Conservation (phyloP, 2,329 filamentous ascomycete genomes). For the Aspergillus unguis region DNA sequence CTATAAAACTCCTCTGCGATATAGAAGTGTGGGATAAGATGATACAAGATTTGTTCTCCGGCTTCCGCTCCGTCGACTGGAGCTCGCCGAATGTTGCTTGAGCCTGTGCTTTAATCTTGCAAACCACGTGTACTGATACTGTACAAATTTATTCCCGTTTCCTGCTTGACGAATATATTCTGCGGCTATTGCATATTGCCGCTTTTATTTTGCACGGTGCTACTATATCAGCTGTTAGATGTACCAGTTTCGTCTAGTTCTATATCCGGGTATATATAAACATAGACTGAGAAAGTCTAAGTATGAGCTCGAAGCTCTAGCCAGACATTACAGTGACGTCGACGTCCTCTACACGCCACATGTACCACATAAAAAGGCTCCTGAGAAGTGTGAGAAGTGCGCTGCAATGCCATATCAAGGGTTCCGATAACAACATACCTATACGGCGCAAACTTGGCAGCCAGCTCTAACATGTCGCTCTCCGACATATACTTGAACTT, state of each 20-base stretch:
- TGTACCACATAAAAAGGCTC: slow-evolving; percentile 96
- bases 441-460: slow-evolving; percentile 79
- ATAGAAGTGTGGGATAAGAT: slow-evolving; percentile 21
- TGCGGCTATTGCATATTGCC: not conserved
- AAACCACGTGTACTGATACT: slow-evolving; percentile 39
- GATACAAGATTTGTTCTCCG: slow-evolving; percentile 22
- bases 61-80: slow-evolving; percentile 19
- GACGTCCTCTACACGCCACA: slow-evolving; percentile 84
- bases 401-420: not conserved
- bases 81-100: slow-evolving; percentile 22
- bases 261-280: too few relatives aligned
- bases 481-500: slow-evolving; percentile 99
- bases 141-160: slow-evolving; percentile 40
- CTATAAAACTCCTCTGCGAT: slow-evolving; percentile 13
- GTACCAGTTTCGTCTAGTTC: too few relatives aligned
- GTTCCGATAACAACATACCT: slow-evolving; percentile 47
- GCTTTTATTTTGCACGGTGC: not conserved
- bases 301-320: not conserved
- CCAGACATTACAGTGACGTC: slow-evolving; percentile 57
- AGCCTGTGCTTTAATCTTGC: slow-evolving; percentile 22
- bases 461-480: slow-evolving; percentile 81
- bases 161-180: slow-evolving; percentile 7
- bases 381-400: slow-evolving; percentile 42
- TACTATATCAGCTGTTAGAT: too few relatives aligned
- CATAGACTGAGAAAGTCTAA: not conserved